A percentile compares a stretch with the other conserved stretches of the same genome.
These are phyloP conservation scores for Chlorella sp. DNA, from an alignment of 139 green algal genomes.

Conservation along the genomic window DNA sequence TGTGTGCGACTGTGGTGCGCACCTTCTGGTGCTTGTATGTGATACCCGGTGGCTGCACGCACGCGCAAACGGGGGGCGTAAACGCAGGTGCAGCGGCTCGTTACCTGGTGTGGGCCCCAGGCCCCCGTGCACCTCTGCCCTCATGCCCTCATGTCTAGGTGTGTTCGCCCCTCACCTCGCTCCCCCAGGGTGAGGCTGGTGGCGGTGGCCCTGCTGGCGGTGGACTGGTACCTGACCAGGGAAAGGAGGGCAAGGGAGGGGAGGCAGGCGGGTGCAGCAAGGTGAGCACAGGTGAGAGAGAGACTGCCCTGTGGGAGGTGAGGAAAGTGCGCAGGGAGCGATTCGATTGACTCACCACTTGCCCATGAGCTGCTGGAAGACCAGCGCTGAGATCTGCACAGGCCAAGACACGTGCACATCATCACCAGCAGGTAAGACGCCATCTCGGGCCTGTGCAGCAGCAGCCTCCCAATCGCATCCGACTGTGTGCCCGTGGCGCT, in stretches of 20 bases:
- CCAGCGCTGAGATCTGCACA: not conserved
- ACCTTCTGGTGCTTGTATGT: not conserved
- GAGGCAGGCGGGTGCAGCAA: too few species aligned
- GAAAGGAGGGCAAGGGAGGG: too few species aligned
- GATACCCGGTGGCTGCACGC: not conserved
- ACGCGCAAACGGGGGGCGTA: not conserved
- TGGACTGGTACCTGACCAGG: not conserved
- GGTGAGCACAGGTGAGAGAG: too few species aligned
- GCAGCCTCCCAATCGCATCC: too few species aligned
- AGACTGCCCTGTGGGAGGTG: too few species aligned
- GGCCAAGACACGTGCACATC: not conserved
- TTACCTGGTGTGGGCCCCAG: not conserved
- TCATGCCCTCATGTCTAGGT: not conserved
- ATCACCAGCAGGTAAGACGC: not conserved
- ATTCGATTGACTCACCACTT: too few species aligned
- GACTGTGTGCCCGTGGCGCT: too few species aligned
- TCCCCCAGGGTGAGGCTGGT: not conserved
- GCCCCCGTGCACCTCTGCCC: not conserved
- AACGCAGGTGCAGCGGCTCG: not conserved
- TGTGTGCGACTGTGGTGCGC: not conserved
- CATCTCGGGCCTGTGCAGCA: not conserved
- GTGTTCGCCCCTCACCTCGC: not conserved
- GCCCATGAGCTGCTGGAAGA: conserved; percentile 2
- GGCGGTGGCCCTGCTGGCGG: not conserved
- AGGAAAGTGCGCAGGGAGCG: too few species aligned